These are phyloP conservation scores for Flagelloscypha sp. DNA, from an alignment of 768 basidiomycete species.

Conservation along the genomic window DNA sequence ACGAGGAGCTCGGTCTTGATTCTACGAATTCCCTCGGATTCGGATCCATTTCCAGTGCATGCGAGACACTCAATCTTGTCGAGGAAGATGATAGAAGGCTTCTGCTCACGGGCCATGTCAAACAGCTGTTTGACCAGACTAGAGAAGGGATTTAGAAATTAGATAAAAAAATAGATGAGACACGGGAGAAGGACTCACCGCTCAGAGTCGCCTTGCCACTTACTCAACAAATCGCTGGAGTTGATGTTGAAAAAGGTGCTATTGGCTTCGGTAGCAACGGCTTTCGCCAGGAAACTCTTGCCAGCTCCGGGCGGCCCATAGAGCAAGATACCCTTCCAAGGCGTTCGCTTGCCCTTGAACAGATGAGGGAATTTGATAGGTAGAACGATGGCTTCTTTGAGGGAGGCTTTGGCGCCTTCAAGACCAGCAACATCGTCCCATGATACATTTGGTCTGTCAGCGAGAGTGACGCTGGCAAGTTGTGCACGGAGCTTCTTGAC, in stretches of 20 bases:
- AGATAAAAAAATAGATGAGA: constrained; percentile 3
- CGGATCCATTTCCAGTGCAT: constrained; percentile 89
- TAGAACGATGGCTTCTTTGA: constrained; percentile 98
- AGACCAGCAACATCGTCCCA: constrained; percentile 99
- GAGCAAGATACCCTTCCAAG: constrained; percentile 91
- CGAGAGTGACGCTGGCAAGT: constrained; percentile 77
- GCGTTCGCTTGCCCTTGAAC: constrained; percentile 96
- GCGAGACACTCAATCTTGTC: constrained; percentile 98
- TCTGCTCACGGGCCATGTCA: constrained; percentile 89
- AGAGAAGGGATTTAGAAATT: constrained; percentile 1
- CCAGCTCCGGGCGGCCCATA: constrained; percentile 99
- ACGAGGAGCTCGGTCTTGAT: constrained; percentile 97
- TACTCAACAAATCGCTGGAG: constrained; percentile 91
- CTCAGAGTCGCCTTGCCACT: constrained; percentile 99
- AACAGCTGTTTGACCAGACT: constrained; percentile 96
- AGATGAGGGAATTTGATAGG: constrained; percentile 99
- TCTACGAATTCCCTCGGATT: constrained; percentile 91
- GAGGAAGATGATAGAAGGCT: constrained; percentile 97
- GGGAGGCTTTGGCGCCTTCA: constrained; percentile 87
- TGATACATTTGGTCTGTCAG: constrained; percentile 90
- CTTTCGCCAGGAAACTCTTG: constrained; percentile 94
- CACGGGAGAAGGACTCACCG: constrained; percentile 41
- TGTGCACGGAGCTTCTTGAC: constrained; percentile 94
- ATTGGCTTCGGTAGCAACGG: constrained; percentile 98
- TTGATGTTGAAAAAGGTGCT: constrained; percentile 98